Evolutionary conservation across 2,329 filamentous ascomycete species (phyloP), one percentile per base, ranked within the genome.

Genomic region (Cladosporium oxysporum): DNA sequence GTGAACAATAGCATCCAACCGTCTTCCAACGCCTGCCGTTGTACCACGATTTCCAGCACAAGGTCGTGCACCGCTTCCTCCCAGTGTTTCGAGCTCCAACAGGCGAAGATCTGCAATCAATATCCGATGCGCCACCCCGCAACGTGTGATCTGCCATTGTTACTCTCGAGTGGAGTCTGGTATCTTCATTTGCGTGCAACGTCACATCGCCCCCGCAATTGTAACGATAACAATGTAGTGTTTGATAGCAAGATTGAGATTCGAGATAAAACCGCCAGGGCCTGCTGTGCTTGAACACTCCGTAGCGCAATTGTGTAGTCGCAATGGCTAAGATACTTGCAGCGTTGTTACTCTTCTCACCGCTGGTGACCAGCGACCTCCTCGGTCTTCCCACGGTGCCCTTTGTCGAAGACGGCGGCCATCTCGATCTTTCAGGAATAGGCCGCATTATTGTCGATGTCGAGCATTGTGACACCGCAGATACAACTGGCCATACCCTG

Each of bases 401-500:
- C 26, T 70, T 65, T 49, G 23, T 37, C 16, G 57, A 64, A 14
- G 26, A 58, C 21, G 55, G 64, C n/a, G 37, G 31, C 18, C 21
- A 37, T n/a, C 29, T 67, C 21, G n/a, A 62, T 47, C 53, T 69
- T 3, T 49, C 41, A 8, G 26, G 33, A 8, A 31, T 68, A 6
- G 23, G 61, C 14, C 66, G 44, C 3, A 79, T 87, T 58, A 70
- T 84, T 14, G 80, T 87, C 11, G 81, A 86, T 66, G 65, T 70
- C 2, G 70, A 71, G 3, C 83, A 79, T 71, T 76, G 79, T 1
- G 69, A 80, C 6, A 66, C 73, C 0, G 77, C 79, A 5, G 81
- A 87, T 69, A 73, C 76, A 0, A 64, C 74, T 10, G 84, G 84
- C 26, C 76, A 81, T 67, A 86, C 83, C 0, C 72, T 84, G 18